phyloP scores from a whole-genome alignment of 73 alveolate species.

The Paramecium bursaria region DNA sequence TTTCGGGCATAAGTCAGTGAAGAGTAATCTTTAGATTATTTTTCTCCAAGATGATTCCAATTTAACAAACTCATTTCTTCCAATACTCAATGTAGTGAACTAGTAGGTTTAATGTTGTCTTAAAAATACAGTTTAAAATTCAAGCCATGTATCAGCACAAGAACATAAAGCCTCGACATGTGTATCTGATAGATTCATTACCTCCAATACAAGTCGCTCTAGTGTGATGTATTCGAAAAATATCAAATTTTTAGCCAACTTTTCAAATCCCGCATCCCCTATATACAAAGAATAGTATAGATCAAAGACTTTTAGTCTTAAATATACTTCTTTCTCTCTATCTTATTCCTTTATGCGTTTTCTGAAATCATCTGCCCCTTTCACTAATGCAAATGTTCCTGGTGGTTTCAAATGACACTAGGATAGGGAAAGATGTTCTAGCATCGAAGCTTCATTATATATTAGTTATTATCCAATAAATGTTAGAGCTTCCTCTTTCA shows the following conservation, averaged over 20 bases:
- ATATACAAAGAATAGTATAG: constrained; percentile 33
- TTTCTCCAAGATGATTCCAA: constrained; percentile 8
- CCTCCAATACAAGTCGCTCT: constrained; percentile 32
- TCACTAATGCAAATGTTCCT: neutral
- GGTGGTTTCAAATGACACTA: constrained; percentile 36
- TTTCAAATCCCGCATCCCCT: constrained; percentile 9
- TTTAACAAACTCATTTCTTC: constrained; percentile 44
- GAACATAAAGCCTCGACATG: neutral
- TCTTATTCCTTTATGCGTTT: neutral
- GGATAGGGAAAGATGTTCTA: constrained; percentile 12
- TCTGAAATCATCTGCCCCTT: neutral
- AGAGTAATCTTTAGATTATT: neutral
- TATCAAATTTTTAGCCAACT: neutral
- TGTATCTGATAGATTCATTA: constrained; percentile 17
- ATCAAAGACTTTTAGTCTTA: neutral
- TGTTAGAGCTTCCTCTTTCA: neutral
- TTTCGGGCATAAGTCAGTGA: constrained; percentile 35
- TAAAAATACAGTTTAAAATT: neutral
- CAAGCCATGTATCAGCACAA: constrained; percentile 3
- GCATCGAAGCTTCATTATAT: neutral
- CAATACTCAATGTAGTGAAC: constrained; percentile 1
- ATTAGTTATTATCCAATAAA: neutral
- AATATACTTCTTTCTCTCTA: neutral
- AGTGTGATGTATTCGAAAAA: constrained; percentile 19
- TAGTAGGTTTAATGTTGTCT: constrained; percentile 9